Evolutionary conservation across 176 grass and related monocot genomes (phyloP).

Genomic region (Aegilops sharonensis): DNA sequence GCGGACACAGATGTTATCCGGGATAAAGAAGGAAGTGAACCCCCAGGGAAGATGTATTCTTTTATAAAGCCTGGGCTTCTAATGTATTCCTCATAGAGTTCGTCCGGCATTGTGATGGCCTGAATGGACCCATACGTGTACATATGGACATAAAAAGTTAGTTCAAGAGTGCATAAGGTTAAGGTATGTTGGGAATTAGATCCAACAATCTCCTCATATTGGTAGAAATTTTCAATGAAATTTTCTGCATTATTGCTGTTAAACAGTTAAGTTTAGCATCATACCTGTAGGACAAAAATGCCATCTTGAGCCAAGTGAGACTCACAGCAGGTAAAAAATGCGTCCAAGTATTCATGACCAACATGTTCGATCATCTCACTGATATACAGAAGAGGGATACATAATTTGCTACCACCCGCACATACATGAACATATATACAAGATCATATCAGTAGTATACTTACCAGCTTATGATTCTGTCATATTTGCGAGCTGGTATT

Average conservation of each 20-base stretch:
- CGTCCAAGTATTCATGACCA: conserved; percentile 81
- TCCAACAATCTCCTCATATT: too few species aligned
- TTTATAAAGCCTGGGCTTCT: conserved; percentile 67
- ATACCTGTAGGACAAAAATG: conserved; percentile 71
- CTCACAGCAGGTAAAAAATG: conserved; percentile 76
- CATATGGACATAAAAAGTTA: background rate
- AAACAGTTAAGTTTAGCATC: background rate
- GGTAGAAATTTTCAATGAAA: background rate
- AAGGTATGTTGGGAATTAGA: background rate
- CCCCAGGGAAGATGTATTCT: conserved; percentile 72
- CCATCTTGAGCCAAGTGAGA: conserved; percentile 69
- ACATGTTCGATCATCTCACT: conserved; percentile 94
- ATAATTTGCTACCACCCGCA: background rate
- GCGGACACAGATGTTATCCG: conserved; percentile 48
- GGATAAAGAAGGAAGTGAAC: conserved; percentile 56
- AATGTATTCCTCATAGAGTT: conserved; percentile 60
- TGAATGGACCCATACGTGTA: conserved; percentile 29
- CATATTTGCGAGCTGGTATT: conserved; percentile 58
- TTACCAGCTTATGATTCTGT: conserved; percentile 85
- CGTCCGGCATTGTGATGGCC: conserved; percentile 47
- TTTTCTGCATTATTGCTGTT: background rate
- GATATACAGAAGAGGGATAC: background rate
- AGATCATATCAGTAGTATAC: background rate
- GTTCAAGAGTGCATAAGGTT: too few species aligned
- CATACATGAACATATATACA: too few species aligned